A percentile compares a stretch with the other conserved stretches of the same genome.
These are phyloP conservation scores for Penicillium salamii DNA, from an alignment of 495 filamentous ascomycete genomes.

Conservation along the genomic window DNA sequence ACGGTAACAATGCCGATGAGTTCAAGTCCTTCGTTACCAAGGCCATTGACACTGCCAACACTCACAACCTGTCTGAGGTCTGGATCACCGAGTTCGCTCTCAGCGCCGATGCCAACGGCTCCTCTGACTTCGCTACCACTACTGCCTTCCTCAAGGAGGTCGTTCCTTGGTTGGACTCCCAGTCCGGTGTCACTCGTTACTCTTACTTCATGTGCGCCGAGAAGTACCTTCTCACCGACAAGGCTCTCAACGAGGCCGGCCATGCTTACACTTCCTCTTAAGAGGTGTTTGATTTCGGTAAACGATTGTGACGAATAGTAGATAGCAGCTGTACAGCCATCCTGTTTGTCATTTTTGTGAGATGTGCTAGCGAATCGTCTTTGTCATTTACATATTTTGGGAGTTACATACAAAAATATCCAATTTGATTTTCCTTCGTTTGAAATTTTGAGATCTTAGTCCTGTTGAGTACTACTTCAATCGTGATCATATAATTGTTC, in stretches of 20 bases:
- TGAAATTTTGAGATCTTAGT: too few relatives aligned
- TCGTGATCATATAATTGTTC: too few relatives aligned
- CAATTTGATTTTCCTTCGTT: too few relatives aligned
- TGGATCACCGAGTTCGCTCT: constrained; percentile 80
- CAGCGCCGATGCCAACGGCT: constrained; percentile 38
- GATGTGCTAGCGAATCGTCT: neutral
- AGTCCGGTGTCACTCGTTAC: constrained; percentile 67
- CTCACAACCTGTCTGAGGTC: constrained; percentile 53
- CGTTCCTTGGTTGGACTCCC: constrained; percentile 63
- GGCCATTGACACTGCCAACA: constrained; percentile 43
- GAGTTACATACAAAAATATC: too few relatives aligned
- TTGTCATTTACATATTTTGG: too few relatives aligned
- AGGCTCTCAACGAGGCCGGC: constrained; percentile 24
- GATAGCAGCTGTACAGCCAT: neutral
- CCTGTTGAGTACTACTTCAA: too few relatives aligned
- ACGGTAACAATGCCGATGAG: constrained; percentile 45
- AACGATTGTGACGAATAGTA: neutral
- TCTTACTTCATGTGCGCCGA: constrained; percentile 71
- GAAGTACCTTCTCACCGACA: constrained; percentile 30
- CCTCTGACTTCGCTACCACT: constrained; percentile 39
- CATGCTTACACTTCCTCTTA: constrained; percentile 16
- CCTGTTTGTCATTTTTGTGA: neutral
- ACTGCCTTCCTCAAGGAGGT: constrained; percentile 54
- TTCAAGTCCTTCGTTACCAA: constrained; percentile 60
- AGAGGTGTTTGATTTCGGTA: neutral